Evolutionary conservation across 2,329 filamentous ascomycete genomes (phyloP).

Genomic region (Stachybotrys elegans): DNA sequence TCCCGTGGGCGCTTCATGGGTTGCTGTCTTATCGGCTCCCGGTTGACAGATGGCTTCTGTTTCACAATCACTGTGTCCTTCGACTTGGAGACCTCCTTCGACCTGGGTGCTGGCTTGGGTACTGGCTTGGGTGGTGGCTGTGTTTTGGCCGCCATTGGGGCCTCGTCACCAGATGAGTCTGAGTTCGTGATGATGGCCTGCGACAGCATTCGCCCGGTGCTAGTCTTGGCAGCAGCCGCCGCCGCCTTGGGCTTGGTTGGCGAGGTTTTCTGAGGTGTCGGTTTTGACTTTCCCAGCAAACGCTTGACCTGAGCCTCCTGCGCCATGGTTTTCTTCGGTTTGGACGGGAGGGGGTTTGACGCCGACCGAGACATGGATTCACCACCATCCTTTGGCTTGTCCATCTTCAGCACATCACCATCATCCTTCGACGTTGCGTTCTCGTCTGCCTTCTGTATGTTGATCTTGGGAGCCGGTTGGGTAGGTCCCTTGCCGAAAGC

Average conservation of each 20-base stretch:
- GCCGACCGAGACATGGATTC: constrained; percentile 44
- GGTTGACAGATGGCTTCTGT: constrained; percentile 25
- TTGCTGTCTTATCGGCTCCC: constrained; percentile 22
- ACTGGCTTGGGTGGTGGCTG: constrained; percentile 24
- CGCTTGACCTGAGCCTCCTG: constrained; percentile 53
- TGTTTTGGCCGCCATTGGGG: constrained; percentile 24
- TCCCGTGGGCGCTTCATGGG: constrained; percentile 47
- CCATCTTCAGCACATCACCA: constrained; percentile 20
- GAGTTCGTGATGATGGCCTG: constrained; percentile 53
- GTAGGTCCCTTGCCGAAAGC: constrained; percentile 50
- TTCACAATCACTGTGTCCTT: constrained; percentile 28
- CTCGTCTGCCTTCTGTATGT: constrained; percentile 46
- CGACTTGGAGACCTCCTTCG: constrained; percentile 17
- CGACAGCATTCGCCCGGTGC: constrained; percentile 43
- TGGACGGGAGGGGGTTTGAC: constrained; percentile 45
- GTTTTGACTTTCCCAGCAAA: constrained; percentile 33
- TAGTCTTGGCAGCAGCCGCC: constrained; percentile 23
- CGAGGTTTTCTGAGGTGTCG: constrained; percentile 29
- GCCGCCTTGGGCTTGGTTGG: constrained; percentile 15
- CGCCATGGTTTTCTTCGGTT: constrained; percentile 52
- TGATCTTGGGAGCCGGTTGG: constrained; percentile 42
- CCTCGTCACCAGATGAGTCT: constrained; percentile 48
- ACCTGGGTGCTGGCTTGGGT: constrained; percentile 17
- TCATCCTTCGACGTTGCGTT: constrained; percentile 35
- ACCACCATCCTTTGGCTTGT: constrained; percentile 23